Percentiles rank a stretch among this genome's conserved stretches.
Conservation (phyloP, 1,139 yeast species). For the Saccharomycopsis hybrid region DNA sequence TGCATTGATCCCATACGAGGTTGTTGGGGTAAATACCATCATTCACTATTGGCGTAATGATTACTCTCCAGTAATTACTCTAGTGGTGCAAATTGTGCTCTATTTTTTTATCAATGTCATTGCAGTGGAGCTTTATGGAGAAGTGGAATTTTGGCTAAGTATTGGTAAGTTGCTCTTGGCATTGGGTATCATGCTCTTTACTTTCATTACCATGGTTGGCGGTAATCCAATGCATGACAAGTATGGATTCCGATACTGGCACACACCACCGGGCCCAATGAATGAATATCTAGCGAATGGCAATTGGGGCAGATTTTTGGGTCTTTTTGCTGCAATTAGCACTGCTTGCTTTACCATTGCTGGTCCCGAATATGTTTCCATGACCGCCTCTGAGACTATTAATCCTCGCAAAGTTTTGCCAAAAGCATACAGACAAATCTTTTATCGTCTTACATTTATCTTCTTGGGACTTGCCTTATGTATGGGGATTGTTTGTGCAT, state of each 20-base stretch:
- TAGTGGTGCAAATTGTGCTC: conserved; percentile 54
- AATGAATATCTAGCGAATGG: conserved; percentile 53
- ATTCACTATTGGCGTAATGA: conserved; percentile 76
- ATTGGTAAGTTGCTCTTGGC: conserved; percentile 67
- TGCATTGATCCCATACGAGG: conserved; percentile 73
- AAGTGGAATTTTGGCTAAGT: conserved; percentile 74
- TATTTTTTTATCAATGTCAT: conserved; percentile 61
- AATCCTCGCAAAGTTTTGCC: conserved; percentile 77
- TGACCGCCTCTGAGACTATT: conserved; percentile 77
- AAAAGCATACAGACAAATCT: conserved; percentile 70
- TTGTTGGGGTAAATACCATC: conserved; percentile 72
- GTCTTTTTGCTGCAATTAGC: conserved; percentile 56
- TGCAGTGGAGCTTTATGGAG: conserved; percentile 73
- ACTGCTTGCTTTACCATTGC: conserved; percentile 66
- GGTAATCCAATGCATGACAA: conserved; percentile 67
- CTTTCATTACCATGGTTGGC: conserved; percentile 77
- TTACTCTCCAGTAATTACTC: conserved; percentile 60
- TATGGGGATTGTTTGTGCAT: conserved; percentile 50
- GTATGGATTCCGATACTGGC: conserved; percentile 65
- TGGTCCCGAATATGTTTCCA: conserved; percentile 79
- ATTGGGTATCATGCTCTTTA: conserved; percentile 64
- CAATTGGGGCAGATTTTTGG: conserved; percentile 58
- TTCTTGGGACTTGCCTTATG: conserved; percentile 59
- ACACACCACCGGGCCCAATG: conserved; percentile 47
- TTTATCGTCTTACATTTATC: conserved; percentile 61